Evolutionary conservation across 2,329 filamentous ascomycete species (phyloP), one percentile per base, ranked within the genome.

Genomic region (Tolypocladium sp.): DNA sequence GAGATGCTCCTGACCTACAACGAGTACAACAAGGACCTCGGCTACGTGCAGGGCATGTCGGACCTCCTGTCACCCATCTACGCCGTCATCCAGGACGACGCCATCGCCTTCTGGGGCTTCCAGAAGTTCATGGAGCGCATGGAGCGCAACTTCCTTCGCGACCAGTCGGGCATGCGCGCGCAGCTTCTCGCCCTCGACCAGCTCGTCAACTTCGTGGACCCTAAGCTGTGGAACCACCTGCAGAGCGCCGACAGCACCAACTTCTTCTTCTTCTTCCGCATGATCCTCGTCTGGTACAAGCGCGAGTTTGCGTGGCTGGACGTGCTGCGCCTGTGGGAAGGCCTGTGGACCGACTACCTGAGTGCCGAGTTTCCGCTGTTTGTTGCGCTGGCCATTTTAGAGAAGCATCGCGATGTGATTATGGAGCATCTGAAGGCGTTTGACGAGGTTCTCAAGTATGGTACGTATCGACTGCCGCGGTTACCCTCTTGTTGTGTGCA

Each of bases 241-340:
- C 86, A 96, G 72, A 87, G 84, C 20, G 90, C 92, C 25, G 95
- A 99, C 68, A 95, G 90, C 68, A 99, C 94, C 30, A 99, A 99
- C 73, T 99, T 99, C 75, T 99, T 99, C 76, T 99, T 99, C 79
- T 97, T 99, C 79, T 99, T 97, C 84, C 90, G 94, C 61, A 97
- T 97, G 94, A 81, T 99, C 40, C 81, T 99, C 1, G 94, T 99
- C 12, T 99, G 94, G 94, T 99, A 94, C 74, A 99, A 99, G 79
- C 88, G 94, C 55, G 94, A 99, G 74, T 99, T 99, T 67, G 83
- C 86, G 65, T 99, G 93, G 91, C 73, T 82, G 55, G 92, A 97
- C 68, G 85, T 96, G 13, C 77, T 97, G 40, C 84, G 90, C 22
- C 77, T 99, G 4, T 99, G 94, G 94, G 94, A 99, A 73, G 81